phyloP scores from a whole-genome alignment of 768 basidiomycete species.

The Chalciporus piperatus region DNA sequence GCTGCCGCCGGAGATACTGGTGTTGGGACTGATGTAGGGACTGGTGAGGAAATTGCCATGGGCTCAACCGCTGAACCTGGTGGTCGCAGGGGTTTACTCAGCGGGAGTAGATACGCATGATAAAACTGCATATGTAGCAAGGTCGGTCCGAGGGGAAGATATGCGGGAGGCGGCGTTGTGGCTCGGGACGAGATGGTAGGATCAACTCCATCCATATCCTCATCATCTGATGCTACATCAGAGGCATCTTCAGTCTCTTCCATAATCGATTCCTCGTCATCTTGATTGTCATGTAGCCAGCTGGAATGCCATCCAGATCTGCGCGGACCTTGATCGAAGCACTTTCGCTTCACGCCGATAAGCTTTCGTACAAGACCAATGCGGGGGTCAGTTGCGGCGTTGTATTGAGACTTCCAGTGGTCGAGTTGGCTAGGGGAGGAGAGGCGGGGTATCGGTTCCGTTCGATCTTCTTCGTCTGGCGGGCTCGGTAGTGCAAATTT shows the following conservation, averaged over 20 bases:
- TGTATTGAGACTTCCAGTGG: slow-evolving; percentile 55
- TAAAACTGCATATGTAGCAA: slow-evolving; percentile 69
- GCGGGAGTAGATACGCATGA: slow-evolving; percentile 58
- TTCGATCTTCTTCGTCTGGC: slow-evolving; percentile 47
- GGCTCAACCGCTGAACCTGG: slow-evolving; percentile 52
- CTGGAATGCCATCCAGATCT: slow-evolving; percentile 36
- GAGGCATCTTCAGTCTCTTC: slow-evolving; percentile 38
- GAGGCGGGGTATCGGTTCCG: slow-evolving; percentile 23
- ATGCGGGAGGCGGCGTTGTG: slow-evolving; percentile 66
- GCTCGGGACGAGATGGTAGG: slow-evolving; percentile 43
- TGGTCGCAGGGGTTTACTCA: slow-evolving; percentile 58
- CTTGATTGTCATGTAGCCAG: slow-evolving; percentile 51
- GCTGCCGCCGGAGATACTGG: slow-evolving; percentile 81
- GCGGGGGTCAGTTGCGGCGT: slow-evolving; percentile 66
- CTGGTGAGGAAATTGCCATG: slow-evolving; percentile 39
- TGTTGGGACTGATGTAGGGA: slow-evolving; percentile 64
- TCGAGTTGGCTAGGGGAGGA: slow-evolving; percentile 17
- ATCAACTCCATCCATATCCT: slow-evolving; percentile 34
- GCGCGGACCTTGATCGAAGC: slow-evolving; percentile 35
- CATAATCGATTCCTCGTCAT: slow-evolving; percentile 34
- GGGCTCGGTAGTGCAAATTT: slow-evolving; percentile 73
- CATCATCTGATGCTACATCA: slow-evolving; percentile 40
- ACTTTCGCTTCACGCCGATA: slow-evolving; percentile 69
- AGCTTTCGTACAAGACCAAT: slow-evolving; percentile 65
- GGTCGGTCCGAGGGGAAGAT: slow-evolving; percentile 67